These are phyloP conservation scores for Tetracentron sinense DNA, from an alignment of 164 flowering plant species.

Conservation along the genomic window DNA sequence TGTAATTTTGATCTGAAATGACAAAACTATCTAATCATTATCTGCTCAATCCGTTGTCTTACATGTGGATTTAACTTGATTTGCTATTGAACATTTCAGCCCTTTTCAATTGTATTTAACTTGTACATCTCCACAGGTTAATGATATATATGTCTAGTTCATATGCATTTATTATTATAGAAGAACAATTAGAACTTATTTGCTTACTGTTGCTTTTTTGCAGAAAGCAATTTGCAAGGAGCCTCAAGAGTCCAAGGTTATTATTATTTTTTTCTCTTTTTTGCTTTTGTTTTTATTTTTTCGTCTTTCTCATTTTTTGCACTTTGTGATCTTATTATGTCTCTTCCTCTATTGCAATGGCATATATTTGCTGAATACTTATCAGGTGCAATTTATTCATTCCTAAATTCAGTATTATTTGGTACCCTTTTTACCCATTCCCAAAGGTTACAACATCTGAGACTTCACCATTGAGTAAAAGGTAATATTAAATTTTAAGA, in stretches of 20 bases:
- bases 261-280: neutral
- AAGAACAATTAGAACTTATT: neutral
- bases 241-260: slow-evolving; percentile 70
- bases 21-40: neutral
- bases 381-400: too few relatives aligned
- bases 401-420: too few relatives aligned
- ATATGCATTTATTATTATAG: neutral
- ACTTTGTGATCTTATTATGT: too few relatives aligned
- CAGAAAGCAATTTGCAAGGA: slow-evolving; percentile 85
- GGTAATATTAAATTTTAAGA: too few relatives aligned
- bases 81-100: neutral
- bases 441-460: too few relatives aligned
- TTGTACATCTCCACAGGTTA: neutral
- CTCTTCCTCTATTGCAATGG: too few relatives aligned
- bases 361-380: too few relatives aligned
- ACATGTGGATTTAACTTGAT: neutral
- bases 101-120: neutral
- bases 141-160: neutral
- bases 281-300: neutral
- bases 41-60: neutral
- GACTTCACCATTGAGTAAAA: too few relatives aligned
- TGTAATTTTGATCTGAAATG: neutral
- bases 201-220: slow-evolving; percentile 19
- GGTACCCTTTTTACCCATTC: too few relatives aligned
- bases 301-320: too few relatives aligned